phyloP scores from a whole-genome alignment of 805 yeast genomes.

The Sungouiozyma intestinalis region DNA sequence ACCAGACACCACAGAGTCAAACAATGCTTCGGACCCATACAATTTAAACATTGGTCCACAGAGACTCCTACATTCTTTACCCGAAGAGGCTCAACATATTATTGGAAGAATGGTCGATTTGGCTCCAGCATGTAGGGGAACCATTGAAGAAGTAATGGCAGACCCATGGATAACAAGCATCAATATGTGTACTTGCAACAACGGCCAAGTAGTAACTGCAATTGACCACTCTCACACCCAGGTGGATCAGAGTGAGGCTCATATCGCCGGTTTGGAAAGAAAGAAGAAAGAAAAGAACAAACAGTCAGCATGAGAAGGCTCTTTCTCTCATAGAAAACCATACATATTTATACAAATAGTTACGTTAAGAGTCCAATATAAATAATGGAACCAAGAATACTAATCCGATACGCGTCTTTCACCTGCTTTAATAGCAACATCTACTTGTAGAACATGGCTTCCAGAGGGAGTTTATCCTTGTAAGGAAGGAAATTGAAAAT shows the following conservation, averaged over 20 bases:
- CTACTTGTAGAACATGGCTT: too few species aligned
- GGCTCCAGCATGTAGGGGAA: slow-evolving; percentile 77
- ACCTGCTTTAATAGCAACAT: too few species aligned
- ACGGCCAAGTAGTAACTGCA: slow-evolving; percentile 31
- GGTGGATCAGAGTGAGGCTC: slow-evolving; percentile 91
- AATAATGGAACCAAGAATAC: too few species aligned
- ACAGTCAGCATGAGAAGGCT: background rate
- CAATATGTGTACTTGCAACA: slow-evolving; percentile 53
- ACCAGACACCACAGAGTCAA: slow-evolving; percentile 7
- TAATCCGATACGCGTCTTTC: too few species aligned
- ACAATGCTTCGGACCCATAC: slow-evolving; percentile 34
- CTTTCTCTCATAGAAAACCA: background rate
- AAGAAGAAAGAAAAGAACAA: slow-evolving; percentile 40
- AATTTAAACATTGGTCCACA: slow-evolving; percentile 67
- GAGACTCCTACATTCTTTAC: slow-evolving; percentile 58
- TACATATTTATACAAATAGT: background rate
- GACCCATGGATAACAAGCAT: slow-evolving; percentile 60
- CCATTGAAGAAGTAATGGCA: slow-evolving; percentile 67
- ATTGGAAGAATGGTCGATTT: slow-evolving; percentile 69
- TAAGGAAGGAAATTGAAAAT: too few species aligned
- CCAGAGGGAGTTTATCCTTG: too few species aligned
- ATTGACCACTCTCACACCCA: slow-evolving; percentile 71
- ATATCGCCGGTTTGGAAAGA: slow-evolving; percentile 85
- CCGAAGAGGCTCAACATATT: slow-evolving; percentile 56
- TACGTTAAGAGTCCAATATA: too few species aligned